These are phyloP conservation scores for Lenwebbia sp. DNA, from an alignment of 345 rosid species.

Conservation along the genomic window DNA sequence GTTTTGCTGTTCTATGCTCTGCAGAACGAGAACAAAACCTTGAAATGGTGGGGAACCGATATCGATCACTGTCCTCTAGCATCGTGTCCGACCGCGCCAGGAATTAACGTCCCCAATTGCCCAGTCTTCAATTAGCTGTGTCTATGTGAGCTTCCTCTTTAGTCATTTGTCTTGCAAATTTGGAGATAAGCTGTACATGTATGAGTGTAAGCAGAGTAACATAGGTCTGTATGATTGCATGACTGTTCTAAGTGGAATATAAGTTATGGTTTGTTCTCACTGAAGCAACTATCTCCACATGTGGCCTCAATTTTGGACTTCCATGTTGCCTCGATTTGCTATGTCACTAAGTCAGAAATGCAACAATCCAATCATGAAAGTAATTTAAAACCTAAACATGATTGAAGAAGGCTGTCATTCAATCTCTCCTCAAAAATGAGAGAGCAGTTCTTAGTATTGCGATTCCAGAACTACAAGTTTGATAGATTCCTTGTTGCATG, in stretches of 20 bases:
- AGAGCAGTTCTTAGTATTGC: neutral
- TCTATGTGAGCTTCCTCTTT: neutral
- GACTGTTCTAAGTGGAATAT: neutral
- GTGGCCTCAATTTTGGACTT: neutral
- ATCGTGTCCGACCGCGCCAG: slow-evolving; percentile 71
- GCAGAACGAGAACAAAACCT: slow-evolving; percentile 43
- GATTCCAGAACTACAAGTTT: neutral
- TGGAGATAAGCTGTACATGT: neutral
- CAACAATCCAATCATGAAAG: neutral
- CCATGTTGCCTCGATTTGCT: neutral
- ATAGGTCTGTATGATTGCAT: neutral
- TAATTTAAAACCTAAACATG: neutral
- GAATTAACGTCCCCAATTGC: slow-evolving; percentile 48
- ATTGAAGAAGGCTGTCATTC: neutral
- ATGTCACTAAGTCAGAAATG: neutral
- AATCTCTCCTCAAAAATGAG: neutral
- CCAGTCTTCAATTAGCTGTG: slow-evolving; percentile 29
- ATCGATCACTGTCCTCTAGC: slow-evolving; percentile 92
- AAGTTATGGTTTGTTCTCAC: neutral
- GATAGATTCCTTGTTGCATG: neutral
- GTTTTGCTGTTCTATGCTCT: slow-evolving; percentile 76
- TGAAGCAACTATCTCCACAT: neutral
- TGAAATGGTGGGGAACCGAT: slow-evolving; percentile 86
- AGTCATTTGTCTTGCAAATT: neutral
- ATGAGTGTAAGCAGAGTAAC: neutral